phyloP scores from a whole-genome alignment of 2,329 filamentous ascomycete species.

The Ophiocordyceps polyrhachis-furcata region DNA sequence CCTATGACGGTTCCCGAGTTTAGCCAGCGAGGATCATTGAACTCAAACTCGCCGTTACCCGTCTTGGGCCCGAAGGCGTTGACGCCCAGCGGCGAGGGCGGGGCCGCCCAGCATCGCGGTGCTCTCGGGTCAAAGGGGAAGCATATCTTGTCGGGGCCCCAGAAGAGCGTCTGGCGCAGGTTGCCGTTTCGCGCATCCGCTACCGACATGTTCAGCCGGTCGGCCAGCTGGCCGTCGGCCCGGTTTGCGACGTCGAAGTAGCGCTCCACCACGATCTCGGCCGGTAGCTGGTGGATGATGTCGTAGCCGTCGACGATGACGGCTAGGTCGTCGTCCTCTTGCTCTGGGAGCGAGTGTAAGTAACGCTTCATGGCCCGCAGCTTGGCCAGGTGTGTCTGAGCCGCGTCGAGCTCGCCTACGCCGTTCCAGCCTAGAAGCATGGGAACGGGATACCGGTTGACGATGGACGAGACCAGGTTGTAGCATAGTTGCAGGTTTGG shows the following conservation, averaged over 20 bases:
- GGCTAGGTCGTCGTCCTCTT: slow-evolving; percentile 36
- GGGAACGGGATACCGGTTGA: slow-evolving; percentile 19
- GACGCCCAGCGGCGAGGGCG: slow-evolving; percentile 13
- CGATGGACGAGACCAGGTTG: slow-evolving; percentile 18
- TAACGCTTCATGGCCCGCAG: slow-evolving; percentile 18
- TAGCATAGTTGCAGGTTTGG: slow-evolving; percentile 19
- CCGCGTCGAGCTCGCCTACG: slow-evolving; percentile 15
- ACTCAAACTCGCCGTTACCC: slow-evolving; percentile 12
- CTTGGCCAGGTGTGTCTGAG: slow-evolving; percentile 19
- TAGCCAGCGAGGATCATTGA: slow-evolving; percentile 20
- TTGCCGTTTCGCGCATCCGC: slow-evolving; percentile 12
- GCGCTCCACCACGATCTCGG: slow-evolving; percentile 40
- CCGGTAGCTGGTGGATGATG: slow-evolving; percentile 45
- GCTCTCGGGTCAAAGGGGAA: slow-evolving; percentile 18
- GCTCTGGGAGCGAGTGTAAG: slow-evolving; percentile 9
- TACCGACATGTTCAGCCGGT: slow-evolving; percentile 25
- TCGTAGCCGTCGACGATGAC: slow-evolving; percentile 46
- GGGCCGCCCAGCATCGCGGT: slow-evolving; percentile 21
- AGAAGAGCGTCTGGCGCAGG: slow-evolving; percentile 21
- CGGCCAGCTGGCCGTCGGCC: slow-evolving; percentile 30
- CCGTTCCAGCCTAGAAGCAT: slow-evolving; percentile 20
- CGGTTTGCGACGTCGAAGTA: slow-evolving; percentile 37
- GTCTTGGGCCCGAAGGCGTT: slow-evolving; percentile 18
- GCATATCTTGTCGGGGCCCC: slow-evolving; percentile 26
- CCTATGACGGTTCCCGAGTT: slow-evolving; percentile 28